A percentile compares a stretch with the other conserved stretches of the same genome.
These are phyloP conservation scores for Hevea brasiliensis DNA, from an alignment of 345 rosid species.

Conservation along the genomic window DNA sequence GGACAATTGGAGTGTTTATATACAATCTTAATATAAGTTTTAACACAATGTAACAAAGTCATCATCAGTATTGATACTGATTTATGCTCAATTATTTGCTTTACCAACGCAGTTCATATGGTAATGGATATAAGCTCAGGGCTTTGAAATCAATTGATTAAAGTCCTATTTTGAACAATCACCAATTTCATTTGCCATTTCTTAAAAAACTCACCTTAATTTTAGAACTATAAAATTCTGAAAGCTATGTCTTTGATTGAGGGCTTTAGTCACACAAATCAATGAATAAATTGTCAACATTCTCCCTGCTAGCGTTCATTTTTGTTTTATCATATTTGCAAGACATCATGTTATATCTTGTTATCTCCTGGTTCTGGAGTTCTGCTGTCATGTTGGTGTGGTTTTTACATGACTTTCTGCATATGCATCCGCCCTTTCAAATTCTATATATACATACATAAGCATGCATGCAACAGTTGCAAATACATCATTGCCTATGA, in stretches of 20 bases:
- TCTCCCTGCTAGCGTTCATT: neutral
- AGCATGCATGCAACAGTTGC: neutral
- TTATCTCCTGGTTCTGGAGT: too few relatives aligned
- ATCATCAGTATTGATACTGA: too few relatives aligned
- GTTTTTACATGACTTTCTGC: neutral
- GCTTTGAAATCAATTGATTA: neutral
- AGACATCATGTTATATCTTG: neutral
- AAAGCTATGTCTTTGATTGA: neutral
- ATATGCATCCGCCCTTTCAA: neutral
- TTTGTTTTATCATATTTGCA: neutral
- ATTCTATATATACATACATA: neutral
- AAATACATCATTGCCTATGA: too few relatives aligned
- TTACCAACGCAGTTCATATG: neutral
- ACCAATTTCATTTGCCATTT: neutral
- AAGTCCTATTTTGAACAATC: neutral
- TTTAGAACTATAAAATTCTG: neutral
- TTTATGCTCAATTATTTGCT: neutral
- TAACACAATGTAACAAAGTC: neutral
- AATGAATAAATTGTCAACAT: neutral
- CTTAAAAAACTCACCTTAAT: neutral
- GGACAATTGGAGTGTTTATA: too few relatives aligned
- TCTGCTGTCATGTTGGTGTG: neutral
- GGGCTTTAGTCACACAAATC: neutral
- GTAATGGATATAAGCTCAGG: neutral
- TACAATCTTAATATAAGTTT: neutral